Evolutionary conservation across 306 rosid genomes (phyloP), one percentile per base, ranked within the genome.

Genomic region (Prunus salicina): DNA sequence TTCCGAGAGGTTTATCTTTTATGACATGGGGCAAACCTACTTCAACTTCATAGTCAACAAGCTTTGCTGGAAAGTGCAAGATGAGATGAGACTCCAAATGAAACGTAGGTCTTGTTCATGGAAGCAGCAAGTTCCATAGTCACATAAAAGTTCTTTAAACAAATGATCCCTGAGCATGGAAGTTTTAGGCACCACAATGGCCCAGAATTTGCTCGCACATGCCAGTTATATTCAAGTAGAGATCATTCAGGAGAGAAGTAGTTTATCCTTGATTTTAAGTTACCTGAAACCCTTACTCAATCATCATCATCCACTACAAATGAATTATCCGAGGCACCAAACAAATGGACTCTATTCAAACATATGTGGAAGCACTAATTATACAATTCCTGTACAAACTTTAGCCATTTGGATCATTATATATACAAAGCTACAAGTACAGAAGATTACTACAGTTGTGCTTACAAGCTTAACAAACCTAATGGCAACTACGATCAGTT

Each of bases 321-420:
- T n/a, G 65, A 32, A 57, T 58, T 2, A 57, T 15, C 19, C 27
- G 41, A n/a, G 34, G 53, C 34, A 72, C 24, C 16, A 25, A 24
- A 46, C 45, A 61, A 45, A 60, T 56, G 27, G 22, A 25, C 19
- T 38, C 38, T 13, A 22, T 25, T 27, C 68, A 73, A 27, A 60
- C 77, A 18, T 11, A 6, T 0, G 57, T 1, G 8, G 67, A 12
- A 4, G 58, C 49, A 74, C 69, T 62, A 28, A 6, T 74, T 27
- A 74, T 73, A 74, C 69, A 46, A 45, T 28, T 71, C 53, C 20
- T 74, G 69, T 74, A 74, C 78, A 73, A 46, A 62, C 49, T 61
- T 46, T 30, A 3, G 60, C 32, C 25, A 16, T 61, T 74, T 74
- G 9, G 19, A 58, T 46, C 41, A 32, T 43, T 63, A 27, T 27